Evolutionary conservation across 495 filamentous ascomycete species (phyloP), one percentile per base, ranked within the genome.

Genomic region (Penicillium coprophilum): DNA sequence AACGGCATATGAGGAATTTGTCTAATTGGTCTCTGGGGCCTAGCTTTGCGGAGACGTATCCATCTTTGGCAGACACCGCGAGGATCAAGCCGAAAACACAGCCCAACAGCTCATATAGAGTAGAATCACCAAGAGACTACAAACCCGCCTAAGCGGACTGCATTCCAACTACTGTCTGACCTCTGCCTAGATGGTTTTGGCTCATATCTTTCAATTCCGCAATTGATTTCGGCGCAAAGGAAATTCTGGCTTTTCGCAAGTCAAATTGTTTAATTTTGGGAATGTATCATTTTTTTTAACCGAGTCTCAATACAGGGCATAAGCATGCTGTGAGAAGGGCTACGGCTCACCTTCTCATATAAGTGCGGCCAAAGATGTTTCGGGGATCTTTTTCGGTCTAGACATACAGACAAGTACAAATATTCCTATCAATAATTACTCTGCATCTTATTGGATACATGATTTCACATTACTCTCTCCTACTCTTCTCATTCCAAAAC

Each of bases 11-110:
- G 46, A 55, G 83, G 6, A 74, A 85, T 50, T 48, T 90, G 48
- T 75, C 75, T 53, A 92, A 92, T 64, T 95, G 90, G 90, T 85
- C 80, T 46, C 64, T 95, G n/a, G 90, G 90, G 3, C 75, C 82
- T 6, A 74, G 75, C 6, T 95, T 93, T 65, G 77, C 79, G 23
- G 73, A 79, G 53, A 74, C 80, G 4, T 88, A 85, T 68, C 89
- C 90, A 0, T 59, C 61, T 24, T 62, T 91, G 55, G 75, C 71
- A 21, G 86, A 85, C 53, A 82, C 80, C 6, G 66, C 73, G 7
- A 75, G 54, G 44, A 80, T 85, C 40, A 77, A 62, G 19, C 36
- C 55, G 6, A 61, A 43, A 30, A 9, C 44, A 10, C 28, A 10
- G 10, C 24, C 45, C 51, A 23, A 45, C 54, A 11, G 32, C 31